Evolutionary conservation across 164 flowering plant species (phyloP).

Genomic region (Aristolochia fimbriata): DNA sequence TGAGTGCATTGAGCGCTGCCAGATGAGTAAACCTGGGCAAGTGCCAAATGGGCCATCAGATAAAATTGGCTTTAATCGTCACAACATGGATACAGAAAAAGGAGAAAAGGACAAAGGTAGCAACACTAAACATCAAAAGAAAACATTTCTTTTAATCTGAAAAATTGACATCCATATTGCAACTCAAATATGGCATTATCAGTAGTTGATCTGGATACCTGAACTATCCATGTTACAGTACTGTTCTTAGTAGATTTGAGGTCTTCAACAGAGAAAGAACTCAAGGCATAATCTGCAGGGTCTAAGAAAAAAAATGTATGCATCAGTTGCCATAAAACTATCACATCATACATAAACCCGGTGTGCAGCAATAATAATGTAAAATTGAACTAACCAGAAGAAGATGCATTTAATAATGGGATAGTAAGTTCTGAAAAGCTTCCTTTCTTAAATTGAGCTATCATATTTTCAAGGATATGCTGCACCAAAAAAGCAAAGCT

Average conservation of each 20-base stretch:
- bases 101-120: neutral
- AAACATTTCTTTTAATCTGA: neutral
- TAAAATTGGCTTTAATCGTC: neutral
- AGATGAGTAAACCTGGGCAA: constrained; percentile 56
- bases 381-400: constrained; percentile 36
- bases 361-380: neutral
- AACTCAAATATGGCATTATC: neutral
- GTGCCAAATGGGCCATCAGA: neutral
- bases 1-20: constrained; percentile 64
- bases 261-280: constrained; percentile 33
- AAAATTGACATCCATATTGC: neutral
- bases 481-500: constrained; percentile 17
- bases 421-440: constrained; percentile 32
- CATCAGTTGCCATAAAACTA: constrained; percentile 5
- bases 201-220: constrained; percentile 29
- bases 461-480: constrained; percentile 48
- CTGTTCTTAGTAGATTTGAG: constrained; percentile 27
- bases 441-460: constrained; percentile 28
- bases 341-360: neutral
- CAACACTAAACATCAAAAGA: neutral
- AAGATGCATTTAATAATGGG: constrained; percentile 43
- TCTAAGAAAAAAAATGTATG: constrained; percentile 16
- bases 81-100: neutral
- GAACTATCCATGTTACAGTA: constrained; percentile 43
- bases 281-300: constrained; percentile 24